Percentiles rank a stretch among this genome's conserved stretches.
Conservation (phyloP, 768 basidiomycete species). For the Tulasnella sp. region DNA sequence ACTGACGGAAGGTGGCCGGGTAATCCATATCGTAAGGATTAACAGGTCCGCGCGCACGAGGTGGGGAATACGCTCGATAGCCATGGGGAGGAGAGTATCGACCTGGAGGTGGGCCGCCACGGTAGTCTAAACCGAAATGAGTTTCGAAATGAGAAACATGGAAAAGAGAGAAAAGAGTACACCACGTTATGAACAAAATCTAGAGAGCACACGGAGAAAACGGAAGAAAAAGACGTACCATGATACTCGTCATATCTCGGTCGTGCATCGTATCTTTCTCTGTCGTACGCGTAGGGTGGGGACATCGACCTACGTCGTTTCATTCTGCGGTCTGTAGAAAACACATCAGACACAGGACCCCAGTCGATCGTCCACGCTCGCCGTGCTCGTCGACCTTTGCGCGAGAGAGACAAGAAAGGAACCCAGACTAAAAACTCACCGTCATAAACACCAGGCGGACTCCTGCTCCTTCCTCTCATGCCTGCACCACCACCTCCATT, state of each 20-base stretch:
- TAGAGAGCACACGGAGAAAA: not conserved
- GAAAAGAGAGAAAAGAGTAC: slow-evolving; percentile 4
- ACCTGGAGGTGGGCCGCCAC: slow-evolving; percentile 49
- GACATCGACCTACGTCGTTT: slow-evolving; percentile 77
- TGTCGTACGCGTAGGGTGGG: slow-evolving; percentile 56
- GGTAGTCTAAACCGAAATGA: slow-evolving; percentile 56
- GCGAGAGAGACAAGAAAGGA: not conserved
- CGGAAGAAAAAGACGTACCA: slow-evolving; percentile 39
- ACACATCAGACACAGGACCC: not conserved
- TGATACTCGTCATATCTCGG: slow-evolving; percentile 79
- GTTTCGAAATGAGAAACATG: slow-evolving; percentile 34
- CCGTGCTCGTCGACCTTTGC: not conserved
- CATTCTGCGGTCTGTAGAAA: slow-evolving; percentile 39
- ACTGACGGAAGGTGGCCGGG: slow-evolving; percentile 76
- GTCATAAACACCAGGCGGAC: slow-evolving; percentile 62
- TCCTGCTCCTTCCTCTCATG: slow-evolving; percentile 66
- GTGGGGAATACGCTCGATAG: slow-evolving; percentile 55
- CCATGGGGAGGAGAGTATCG: slow-evolving; percentile 44
- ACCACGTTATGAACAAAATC: not conserved
- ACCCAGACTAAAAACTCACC: no score
- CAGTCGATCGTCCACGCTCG: not conserved
- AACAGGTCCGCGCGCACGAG: slow-evolving; percentile 31
- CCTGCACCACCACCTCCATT: slow-evolving; percentile 35
- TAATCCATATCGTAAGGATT: slow-evolving; percentile 81
- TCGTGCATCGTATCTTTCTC: slow-evolving; percentile 77